Percentiles rank a stretch among this genome's conserved stretches.
These are phyloP conservation scores for Ceratobasidium sp. DNA, from an alignment of 1,284 basidiomycete genomes.

Conservation along the genomic window DNA sequence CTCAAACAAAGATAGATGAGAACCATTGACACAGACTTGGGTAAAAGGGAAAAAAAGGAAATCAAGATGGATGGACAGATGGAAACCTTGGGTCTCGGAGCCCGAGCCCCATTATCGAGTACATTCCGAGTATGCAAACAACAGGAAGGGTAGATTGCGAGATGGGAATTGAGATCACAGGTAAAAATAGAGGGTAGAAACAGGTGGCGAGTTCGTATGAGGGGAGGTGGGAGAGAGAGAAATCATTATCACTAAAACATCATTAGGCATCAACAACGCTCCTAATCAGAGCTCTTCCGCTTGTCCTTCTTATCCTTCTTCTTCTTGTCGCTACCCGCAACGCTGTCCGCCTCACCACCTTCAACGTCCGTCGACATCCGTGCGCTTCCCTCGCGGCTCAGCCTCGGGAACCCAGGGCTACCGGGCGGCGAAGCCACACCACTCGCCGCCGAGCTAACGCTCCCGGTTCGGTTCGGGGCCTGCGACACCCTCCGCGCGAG, in stretches of 20 bases:
- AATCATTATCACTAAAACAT: constrained; percentile 1
- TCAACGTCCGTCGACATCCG: constrained; percentile 15
- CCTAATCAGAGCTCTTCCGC: constrained; percentile 20
- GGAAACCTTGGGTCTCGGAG: constrained; percentile 1
- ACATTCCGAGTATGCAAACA: constrained; percentile 21
- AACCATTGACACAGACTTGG: constrained; percentile 14
- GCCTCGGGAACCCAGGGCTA: constrained; percentile 12
- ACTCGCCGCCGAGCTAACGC: constrained; percentile 12
- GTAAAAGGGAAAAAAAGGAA: not conserved
- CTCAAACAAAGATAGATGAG: not conserved
- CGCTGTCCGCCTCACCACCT: constrained; percentile 1
- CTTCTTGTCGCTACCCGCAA: constrained; percentile 42
- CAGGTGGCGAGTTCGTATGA: constrained; percentile 3
- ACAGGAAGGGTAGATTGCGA: constrained; percentile 6
- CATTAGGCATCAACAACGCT: constrained; percentile 8
- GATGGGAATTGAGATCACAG: not conserved
- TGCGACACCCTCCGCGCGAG: constrained; percentile 25
- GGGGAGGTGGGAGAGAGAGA: not conserved
- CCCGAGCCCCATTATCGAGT: not conserved
- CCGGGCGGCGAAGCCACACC: not conserved
- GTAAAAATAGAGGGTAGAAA: not conserved
- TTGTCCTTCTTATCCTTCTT: constrained; percentile 44
- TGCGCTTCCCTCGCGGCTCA: constrained; percentile 20
- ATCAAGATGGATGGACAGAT: constrained; percentile 10
- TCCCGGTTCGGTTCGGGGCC: constrained; percentile 24